A percentile compares a stretch with the other conserved stretches of the same genome.
Conservation (phyloP, 2,329 filamentous ascomycete genomes). For the Pestalotiopsis sp. region DNA sequence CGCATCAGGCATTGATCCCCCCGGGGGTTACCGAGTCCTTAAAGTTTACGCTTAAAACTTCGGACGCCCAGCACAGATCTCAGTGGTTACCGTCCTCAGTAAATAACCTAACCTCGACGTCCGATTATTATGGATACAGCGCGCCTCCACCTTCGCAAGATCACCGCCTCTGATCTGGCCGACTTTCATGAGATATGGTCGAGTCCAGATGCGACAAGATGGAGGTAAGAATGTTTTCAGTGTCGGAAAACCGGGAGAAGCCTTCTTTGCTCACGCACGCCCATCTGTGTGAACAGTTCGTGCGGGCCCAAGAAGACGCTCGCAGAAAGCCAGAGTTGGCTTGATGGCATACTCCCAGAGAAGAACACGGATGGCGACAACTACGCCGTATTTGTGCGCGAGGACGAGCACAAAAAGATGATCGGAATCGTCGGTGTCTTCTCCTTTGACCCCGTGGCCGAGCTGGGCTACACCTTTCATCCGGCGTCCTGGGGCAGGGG, state of each 20-base stretch:
- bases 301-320: constrained; percentile 2
- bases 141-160: constrained; percentile 3
- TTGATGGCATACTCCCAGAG: background rate
- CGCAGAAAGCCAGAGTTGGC: background rate
- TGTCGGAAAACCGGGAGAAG: background rate
- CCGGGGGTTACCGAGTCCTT: no score
- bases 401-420: background rate
- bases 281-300: background rate
- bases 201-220: background rate
- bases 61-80: no score
- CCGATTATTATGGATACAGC: constrained; percentile 3
- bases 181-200: constrained; percentile 2
- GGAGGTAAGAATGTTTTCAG: background rate
- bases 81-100: no score
- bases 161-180: background rate
- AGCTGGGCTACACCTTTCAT: background rate
- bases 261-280: background rate
- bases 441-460: background rate
- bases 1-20: no score
- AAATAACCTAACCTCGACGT: no score
- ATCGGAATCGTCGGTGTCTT: background rate
- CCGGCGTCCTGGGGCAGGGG: background rate
- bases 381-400: background rate
- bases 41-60: no score
- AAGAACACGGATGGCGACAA: background rate